A percentile compares a stretch with the other conserved stretches of the same genome.
Evolutionary conservation across 176 grass and related monocot species (phyloP).

Genomic region (Areca catechu): DNA sequence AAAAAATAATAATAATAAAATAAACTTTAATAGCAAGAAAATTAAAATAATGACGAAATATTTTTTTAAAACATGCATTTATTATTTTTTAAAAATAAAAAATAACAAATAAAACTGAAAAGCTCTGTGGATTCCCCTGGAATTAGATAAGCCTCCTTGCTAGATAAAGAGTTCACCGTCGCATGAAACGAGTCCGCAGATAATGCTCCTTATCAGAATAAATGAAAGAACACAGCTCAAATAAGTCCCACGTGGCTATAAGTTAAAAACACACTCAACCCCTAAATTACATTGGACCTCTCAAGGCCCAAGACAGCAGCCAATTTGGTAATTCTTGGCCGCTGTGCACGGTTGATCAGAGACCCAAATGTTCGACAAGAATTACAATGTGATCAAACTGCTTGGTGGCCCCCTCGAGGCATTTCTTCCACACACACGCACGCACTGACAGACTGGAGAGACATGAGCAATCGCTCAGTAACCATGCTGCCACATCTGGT

Average conservation of each 20-base stretch:
- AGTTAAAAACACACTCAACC: constrained; percentile 16
- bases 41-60: too few relatives aligned
- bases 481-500: constrained; percentile 81
- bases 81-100: too few relatives aligned
- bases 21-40: too few relatives aligned
- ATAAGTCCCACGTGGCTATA: constrained; percentile 3
- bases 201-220: constrained; percentile 10
- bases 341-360: constrained; percentile 1
- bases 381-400: background rate
- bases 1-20: too few relatives aligned
- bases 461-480: constrained; percentile 40
- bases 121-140: too few relatives aligned
- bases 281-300: constrained; percentile 3
- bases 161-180: constrained; percentile 1
- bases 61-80: too few relatives aligned
- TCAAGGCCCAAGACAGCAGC: constrained; percentile 1
- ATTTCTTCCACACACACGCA: too few relatives aligned
- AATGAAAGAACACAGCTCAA: constrained; percentile 2
- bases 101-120: too few relatives aligned
- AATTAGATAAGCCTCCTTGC: background rate
- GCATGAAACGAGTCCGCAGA: background rate
- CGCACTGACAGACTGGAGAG: background rate
- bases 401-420: background rate
- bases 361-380: background rate
- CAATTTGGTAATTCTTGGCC: background rate